These are phyloP conservation scores for Gaeumannomyces sp. DNA, from an alignment of 2,329 filamentous ascomycete genomes.

Conservation along the genomic window DNA sequence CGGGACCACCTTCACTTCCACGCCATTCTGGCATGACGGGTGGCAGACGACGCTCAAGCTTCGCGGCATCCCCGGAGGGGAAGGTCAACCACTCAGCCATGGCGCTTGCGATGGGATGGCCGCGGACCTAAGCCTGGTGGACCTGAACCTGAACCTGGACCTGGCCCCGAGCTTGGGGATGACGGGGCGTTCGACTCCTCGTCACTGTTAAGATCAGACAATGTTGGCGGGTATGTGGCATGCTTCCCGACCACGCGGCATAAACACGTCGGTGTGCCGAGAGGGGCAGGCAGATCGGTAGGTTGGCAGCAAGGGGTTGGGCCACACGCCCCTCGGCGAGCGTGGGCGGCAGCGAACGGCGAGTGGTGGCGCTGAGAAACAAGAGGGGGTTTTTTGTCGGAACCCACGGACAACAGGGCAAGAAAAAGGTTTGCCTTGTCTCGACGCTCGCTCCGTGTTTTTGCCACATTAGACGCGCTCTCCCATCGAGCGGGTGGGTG, in stretches of 20 bases:
- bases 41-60: conserved; percentile 20
- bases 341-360: neutral
- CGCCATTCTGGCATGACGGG: conserved; percentile 4
- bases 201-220: neutral
- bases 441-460: neutral
- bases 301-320: too few species aligned
- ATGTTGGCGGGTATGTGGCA: neutral
- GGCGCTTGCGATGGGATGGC: too few species aligned
- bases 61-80: conserved; percentile 16
- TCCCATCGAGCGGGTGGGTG: neutral
- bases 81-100: conserved; percentile 19
- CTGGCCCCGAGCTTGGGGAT: neutral
- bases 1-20: neutral
- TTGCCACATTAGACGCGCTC: neutral
- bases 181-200: neutral
- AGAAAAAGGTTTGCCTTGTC: neutral
- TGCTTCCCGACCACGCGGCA: neutral
- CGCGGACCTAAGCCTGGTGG: too few species aligned
- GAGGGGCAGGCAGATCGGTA: too few species aligned
- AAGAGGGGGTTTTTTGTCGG: too few species aligned
- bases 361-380: neutral
- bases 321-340: too few species aligned
- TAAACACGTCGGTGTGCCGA: neutral
- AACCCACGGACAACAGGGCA: neutral
- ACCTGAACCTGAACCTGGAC: too few species aligned